These are phyloP conservation scores for Solanum phureja DNA, from an alignment of 257 asterid genomes.

Conservation along the genomic window DNA sequence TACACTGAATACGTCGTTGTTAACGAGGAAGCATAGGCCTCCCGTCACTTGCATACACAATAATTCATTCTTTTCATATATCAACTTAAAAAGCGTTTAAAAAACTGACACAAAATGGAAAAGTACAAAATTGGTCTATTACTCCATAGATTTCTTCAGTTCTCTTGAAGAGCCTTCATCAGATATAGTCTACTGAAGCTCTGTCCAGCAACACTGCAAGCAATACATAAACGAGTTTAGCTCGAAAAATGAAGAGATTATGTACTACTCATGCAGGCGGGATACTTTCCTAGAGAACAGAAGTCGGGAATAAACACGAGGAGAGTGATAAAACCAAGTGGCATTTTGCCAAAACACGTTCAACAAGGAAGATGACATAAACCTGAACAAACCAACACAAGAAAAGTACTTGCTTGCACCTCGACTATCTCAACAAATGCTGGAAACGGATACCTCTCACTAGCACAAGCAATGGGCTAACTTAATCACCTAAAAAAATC, in stretches of 20 bases:
- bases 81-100: not conserved
- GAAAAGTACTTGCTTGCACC: not conserved
- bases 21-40: not conserved
- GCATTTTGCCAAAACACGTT: not conserved
- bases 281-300: not conserved
- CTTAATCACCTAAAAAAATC: not conserved
- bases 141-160: not conserved
- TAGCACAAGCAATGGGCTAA: not conserved
- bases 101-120: not conserved
- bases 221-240: not conserved
- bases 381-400: not conserved
- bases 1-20: not conserved
- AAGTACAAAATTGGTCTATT: not conserved
- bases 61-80: not conserved
- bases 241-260: not conserved
- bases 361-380: not conserved
- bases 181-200: constrained; percentile 75
- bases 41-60: not conserved
- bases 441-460: not conserved
- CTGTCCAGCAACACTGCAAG: constrained; percentile 81
- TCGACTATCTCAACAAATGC: not conserved
- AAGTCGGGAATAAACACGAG: not conserved
- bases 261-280: not conserved
- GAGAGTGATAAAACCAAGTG: not conserved
- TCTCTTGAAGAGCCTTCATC: constrained; percentile 85